Evolutionary conservation across 2,329 filamentous ascomycete species (phyloP), one percentile per base, ranked within the genome.

Genomic region (Cryphonectria japonica): DNA sequence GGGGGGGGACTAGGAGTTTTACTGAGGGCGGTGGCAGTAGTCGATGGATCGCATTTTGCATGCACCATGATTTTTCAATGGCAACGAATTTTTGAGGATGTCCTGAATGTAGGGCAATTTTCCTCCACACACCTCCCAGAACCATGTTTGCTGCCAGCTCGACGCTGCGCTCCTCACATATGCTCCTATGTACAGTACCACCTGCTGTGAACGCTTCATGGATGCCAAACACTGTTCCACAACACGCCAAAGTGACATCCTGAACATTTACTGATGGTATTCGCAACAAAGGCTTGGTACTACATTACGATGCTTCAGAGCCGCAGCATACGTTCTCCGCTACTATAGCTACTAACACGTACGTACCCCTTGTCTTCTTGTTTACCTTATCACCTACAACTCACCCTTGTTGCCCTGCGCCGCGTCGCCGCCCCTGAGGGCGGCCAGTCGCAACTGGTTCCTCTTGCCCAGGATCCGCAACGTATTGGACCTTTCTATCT

Each of bases 401-500:
- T 50, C 29, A 68, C 64, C 72, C 63, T 72, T 68, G n/a, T 74
- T 74, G n/a, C 73, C 75, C 66, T 80, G 76, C 67, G 7, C 5
- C 43, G 22, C 46, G 22, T 7, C 46, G 46, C 46, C 16, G 22
- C 76, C 82, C 79, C 82, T 84, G 76, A 93, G 78, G 41, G 82
- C 84, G 65, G 86, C 88, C 74, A 91, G 78, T 19, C 92, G 82
- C 76, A 85, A 75, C 82, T 90, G 85, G 78, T 95, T 94, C 77
- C 92, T 83, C 84, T 88, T 91, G 13, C 88, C 88, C 75, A 95
- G 77, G 64, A 93, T 81, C 62, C 89, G 84, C 78, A 94, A 74
- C 52, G 92, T 93, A 76, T 89, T 92, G 78, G 87, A 81, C 78
- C 84, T 85, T 83, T 94, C 92, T 8, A 89, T 84, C 37, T 89